These are phyloP conservation scores for Microsporum audouinii DNA, from an alignment of 2,329 filamentous ascomycete species.

Conservation along the genomic window DNA sequence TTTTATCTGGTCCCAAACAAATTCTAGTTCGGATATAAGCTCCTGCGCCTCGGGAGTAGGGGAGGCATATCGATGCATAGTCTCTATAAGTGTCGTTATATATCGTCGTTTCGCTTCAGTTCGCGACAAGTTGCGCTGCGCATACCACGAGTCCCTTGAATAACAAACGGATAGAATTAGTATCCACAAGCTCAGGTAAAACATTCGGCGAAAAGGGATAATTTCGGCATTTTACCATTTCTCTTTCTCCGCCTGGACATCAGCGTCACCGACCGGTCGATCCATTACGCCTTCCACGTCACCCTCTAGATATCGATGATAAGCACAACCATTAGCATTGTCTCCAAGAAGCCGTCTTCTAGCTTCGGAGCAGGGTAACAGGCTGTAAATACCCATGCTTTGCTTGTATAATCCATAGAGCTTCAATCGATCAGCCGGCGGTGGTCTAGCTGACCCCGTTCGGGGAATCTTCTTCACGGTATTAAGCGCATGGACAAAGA, in stretches of 20 bases:
- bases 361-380: neutral
- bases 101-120: constrained; percentile 93
- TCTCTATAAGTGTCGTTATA: constrained; percentile 86
- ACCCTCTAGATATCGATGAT: constrained; percentile 49
- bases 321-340: constrained; percentile 14
- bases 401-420: constrained; percentile 99
- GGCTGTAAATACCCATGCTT: constrained; percentile 59
- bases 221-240: constrained; percentile 47
- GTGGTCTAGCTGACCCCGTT: constrained; percentile 80
- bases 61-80: constrained; percentile 90
- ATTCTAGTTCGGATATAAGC: constrained; percentile 88
- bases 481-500: constrained; percentile 97
- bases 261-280: constrained; percentile 50
- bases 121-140: constrained; percentile 67
- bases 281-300: constrained; percentile 93
- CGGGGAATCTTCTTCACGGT: constrained; percentile 96
- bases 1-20: constrained; percentile 97
- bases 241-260: constrained; percentile 45
- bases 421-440: constrained; percentile 69
- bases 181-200: neutral
- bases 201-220: neutral
- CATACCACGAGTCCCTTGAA: constrained; percentile 79
- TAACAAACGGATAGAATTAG: neutral
- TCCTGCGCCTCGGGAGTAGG: constrained; percentile 70
- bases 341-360: neutral